These are phyloP conservation scores for Podila epigama DNA, from an alignment of 192 early-diverging fungal genomes.

Conservation along the genomic window DNA sequence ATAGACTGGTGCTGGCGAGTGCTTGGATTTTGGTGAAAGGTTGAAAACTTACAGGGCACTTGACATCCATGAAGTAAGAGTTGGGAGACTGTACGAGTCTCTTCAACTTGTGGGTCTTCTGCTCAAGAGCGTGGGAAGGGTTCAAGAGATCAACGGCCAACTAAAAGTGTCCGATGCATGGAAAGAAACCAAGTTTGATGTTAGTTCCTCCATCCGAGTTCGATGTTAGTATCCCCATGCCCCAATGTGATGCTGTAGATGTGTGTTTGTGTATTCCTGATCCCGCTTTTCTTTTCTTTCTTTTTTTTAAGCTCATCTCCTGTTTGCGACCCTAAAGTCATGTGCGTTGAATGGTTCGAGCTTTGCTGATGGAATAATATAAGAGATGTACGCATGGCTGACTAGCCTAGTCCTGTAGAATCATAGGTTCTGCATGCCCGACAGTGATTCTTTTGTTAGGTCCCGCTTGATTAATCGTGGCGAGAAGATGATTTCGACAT, in stretches of 20 bases:
- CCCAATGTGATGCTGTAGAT: too few species aligned
- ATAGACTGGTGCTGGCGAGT: too few species aligned
- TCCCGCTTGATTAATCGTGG: background rate
- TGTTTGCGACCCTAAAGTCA: too few species aligned
- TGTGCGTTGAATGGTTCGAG: too few species aligned
- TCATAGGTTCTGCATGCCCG: slow-evolving; percentile 1
- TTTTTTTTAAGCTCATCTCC: too few species aligned
- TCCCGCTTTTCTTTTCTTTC: too few species aligned
- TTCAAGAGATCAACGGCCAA: slow-evolving; percentile 95
- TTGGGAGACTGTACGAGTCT: slow-evolving; percentile 95
- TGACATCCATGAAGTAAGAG: slow-evolving; percentile 99
- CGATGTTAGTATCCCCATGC: too few species aligned
- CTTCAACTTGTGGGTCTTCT: slow-evolving; percentile 94
- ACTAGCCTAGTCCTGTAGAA: too few species aligned
- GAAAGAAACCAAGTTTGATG: slow-evolving; percentile 5
- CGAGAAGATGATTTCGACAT: background rate
- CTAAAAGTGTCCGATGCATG: slow-evolving; percentile 49
- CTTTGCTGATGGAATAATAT: too few species aligned
- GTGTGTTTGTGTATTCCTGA: too few species aligned
- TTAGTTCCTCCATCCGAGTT: slow-evolving; percentile 16
- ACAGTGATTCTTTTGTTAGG: background rate
- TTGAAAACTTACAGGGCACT: slow-evolving; percentile 71
- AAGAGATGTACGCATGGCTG: too few species aligned
- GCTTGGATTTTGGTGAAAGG: too few species aligned
- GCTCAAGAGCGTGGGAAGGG: slow-evolving; percentile 82